A percentile compares a stretch with the other conserved stretches of the same genome.
Conservation (phyloP, 1,284 basidiomycete species). For the Sporisorium reilianum region DNA sequence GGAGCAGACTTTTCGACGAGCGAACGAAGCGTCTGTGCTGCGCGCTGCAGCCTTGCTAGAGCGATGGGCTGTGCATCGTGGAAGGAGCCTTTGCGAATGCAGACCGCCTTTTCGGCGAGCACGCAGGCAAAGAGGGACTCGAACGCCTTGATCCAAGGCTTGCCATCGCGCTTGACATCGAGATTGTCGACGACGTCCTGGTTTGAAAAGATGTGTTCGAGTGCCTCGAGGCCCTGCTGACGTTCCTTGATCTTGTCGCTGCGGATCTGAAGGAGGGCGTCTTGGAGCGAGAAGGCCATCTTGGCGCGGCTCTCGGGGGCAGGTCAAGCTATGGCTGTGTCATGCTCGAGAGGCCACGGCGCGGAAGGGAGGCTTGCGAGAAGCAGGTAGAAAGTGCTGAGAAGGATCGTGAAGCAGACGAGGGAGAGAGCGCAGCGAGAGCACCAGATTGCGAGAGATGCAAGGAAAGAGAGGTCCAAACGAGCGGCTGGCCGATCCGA, state of each 20-base stretch:
- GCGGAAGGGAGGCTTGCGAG: not conserved
- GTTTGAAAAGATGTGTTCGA: slow-evolving; percentile 77
- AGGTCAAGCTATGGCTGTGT: not conserved
- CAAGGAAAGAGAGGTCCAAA: not conserved
- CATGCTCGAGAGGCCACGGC: slow-evolving; percentile 9
- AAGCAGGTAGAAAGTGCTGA: not conserved
- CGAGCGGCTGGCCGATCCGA: not conserved
- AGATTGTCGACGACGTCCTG: slow-evolving; percentile 74
- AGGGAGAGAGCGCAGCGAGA: not conserved
- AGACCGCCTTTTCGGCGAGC: slow-evolving; percentile 75
- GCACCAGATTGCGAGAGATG: not conserved
- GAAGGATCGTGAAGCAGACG: not conserved
- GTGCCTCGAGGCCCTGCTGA: slow-evolving; percentile 75
- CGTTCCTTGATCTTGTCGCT: slow-evolving; percentile 79
- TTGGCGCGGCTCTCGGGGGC: slow-evolving; percentile 9
- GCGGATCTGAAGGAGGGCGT: slow-evolving; percentile 47
- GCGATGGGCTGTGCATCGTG: slow-evolving; percentile 71
- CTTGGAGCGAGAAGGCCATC: slow-evolving; percentile 49
- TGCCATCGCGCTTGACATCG: slow-evolving; percentile 72
- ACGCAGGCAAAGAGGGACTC: slow-evolving; percentile 80
- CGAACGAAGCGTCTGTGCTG: slow-evolving; percentile 78
- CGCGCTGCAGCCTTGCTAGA: slow-evolving; percentile 75
- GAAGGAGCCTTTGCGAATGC: slow-evolving; percentile 73
- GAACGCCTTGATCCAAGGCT: slow-evolving; percentile 78
- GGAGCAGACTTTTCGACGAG: slow-evolving; percentile 76